Percentiles rank a stretch among this genome's conserved stretches.
Conservation (phyloP, 805 yeast genomes). For the Cyberlindnera mississippiensis region DNA sequence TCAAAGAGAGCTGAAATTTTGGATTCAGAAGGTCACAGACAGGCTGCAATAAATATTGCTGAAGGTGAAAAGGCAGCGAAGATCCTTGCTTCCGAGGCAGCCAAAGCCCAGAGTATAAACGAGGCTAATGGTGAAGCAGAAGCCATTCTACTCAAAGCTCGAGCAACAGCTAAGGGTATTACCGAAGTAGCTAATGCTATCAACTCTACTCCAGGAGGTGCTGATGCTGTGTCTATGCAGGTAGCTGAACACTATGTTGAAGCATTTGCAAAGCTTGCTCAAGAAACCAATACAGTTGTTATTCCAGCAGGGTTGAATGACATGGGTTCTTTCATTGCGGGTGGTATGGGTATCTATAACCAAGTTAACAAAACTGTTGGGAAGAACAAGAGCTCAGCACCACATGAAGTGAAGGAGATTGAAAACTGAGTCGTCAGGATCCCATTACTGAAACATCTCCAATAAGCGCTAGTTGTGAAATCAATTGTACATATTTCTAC, state of each 20-base stretch:
- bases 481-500: conserved; percentile 2
- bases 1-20: conserved; percentile 83
- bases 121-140: conserved; percentile 73
- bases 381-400: conserved; percentile 1
- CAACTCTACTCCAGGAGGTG: conserved; percentile 62
- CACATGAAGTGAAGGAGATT: conserved; percentile 9
- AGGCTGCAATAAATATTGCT: conserved; percentile 74
- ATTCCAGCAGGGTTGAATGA: conserved; percentile 76
- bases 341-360: conserved; percentile 71
- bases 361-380: conserved; percentile 36
- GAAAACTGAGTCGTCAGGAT: background rate
- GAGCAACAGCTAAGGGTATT: conserved; percentile 73
- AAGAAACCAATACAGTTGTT: conserved; percentile 73
- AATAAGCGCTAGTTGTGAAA: background rate
- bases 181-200: conserved; percentile 63
- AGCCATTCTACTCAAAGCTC: conserved; percentile 58
- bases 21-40: conserved; percentile 82
- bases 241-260: conserved; percentile 82
- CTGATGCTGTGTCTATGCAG: conserved; percentile 71
- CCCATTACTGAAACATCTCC: background rate
- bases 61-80: conserved; percentile 74
- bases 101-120: conserved; percentile 56
- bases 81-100: conserved; percentile 74
- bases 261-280: conserved; percentile 78
- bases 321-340: conserved; percentile 67